phyloP scores from a whole-genome alignment of 345 rosid species.

The Populus simonii region DNA sequence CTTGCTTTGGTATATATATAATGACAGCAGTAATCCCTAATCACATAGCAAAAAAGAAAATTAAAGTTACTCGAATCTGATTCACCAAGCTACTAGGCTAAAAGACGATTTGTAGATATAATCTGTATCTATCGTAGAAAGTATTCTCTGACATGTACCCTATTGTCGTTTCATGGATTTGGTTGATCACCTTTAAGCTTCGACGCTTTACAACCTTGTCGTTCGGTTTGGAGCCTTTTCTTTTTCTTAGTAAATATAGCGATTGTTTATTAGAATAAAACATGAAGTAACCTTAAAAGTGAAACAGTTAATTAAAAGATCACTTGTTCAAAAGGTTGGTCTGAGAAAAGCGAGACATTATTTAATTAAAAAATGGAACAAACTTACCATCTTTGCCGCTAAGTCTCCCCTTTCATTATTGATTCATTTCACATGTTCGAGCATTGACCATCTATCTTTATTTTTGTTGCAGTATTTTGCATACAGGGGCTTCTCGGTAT shows the following conservation, averaged over 20 bases:
- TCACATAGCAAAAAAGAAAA: too few relatives aligned
- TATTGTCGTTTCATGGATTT: not conserved
- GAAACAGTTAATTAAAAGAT: not conserved
- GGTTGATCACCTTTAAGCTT: not conserved
- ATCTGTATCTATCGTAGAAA: not conserved
- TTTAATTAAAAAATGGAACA: too few relatives aligned
- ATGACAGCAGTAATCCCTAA: not conserved
- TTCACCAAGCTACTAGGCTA: not conserved
- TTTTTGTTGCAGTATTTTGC: conserved; percentile 44
- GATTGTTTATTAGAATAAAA: too few relatives aligned
- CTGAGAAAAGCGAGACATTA: too few relatives aligned
- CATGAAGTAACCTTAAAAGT: not conserved
- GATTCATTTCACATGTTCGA: not conserved
- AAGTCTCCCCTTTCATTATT: not conserved
- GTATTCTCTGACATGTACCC: not conserved
- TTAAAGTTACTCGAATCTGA: not conserved
- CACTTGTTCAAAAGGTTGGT: too few relatives aligned
- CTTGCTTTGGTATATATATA: not conserved
- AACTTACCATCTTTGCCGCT: not conserved
- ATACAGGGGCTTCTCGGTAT: conserved; percentile 45
- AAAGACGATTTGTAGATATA: not conserved
- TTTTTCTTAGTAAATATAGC: too few relatives aligned
- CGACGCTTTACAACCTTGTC: too few relatives aligned
- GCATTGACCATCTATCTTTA: not conserved
- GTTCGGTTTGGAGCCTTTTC: too few relatives aligned